These are phyloP conservation scores for Macrophomina pseudophaseolina DNA, from an alignment of 2,329 filamentous ascomycete genomes.

Conservation along the genomic window DNA sequence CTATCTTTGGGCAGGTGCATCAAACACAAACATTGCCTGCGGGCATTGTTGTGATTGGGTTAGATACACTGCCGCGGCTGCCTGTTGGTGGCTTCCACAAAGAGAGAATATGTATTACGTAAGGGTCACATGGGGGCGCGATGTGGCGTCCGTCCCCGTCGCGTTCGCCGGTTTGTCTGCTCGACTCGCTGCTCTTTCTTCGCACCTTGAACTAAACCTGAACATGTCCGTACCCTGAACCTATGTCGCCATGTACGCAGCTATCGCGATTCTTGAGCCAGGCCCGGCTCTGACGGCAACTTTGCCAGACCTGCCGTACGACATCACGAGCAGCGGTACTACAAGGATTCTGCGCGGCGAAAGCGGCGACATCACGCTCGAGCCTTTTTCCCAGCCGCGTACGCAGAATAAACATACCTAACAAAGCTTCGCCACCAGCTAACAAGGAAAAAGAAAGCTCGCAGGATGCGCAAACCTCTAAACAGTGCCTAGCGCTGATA, in stretches of 20 bases:
- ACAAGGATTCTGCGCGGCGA: neutral
- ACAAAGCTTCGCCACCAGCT: neutral
- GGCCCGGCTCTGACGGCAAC: neutral
- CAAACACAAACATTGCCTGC: too few species aligned
- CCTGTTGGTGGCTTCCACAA: neutral
- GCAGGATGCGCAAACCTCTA: neutral
- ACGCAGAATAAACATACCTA: neutral
- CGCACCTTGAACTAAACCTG: neutral
- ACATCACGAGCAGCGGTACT: neutral
- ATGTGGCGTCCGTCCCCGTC: constrained; percentile 7
- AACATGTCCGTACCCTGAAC: neutral
- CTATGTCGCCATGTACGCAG: neutral
- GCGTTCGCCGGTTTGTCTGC: neutral
- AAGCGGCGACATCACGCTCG: neutral
- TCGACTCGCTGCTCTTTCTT: neutral
- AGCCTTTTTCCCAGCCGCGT: neutral
- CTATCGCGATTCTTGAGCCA: neutral
- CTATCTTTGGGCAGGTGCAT: too few species aligned
- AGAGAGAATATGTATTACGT: neutral
- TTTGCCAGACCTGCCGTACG: neutral
- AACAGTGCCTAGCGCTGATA: neutral
- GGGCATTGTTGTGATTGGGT: too few species aligned
- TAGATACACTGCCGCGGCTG: too few species aligned
- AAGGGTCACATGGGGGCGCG: constrained; percentile 15
- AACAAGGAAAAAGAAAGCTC: neutral